Evolutionary conservation across 345 rosid genomes (phyloP), one percentile per base, ranked within the genome.

Genomic region (Mangifera indica): DNA sequence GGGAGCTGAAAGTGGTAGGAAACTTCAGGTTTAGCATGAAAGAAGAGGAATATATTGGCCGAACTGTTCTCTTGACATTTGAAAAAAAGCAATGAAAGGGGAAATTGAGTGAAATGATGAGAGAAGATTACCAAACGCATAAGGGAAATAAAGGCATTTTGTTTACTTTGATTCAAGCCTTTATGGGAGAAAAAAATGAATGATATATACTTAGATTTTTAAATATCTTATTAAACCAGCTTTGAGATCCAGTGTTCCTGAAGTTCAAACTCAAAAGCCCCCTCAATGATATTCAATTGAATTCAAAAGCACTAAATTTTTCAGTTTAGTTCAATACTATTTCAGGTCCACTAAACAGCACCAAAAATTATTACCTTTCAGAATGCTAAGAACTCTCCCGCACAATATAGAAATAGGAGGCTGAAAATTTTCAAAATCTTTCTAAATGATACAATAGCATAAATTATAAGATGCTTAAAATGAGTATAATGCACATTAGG

Each of bases 401-500:
- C 58, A 71, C 42, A 21, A 26, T 13, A 60, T 32, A 21, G 49
- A 57, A 70, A 49, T 46, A 70, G 14, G 67, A 71, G 21, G 22
- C 60, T 71, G 46, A 32, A 2, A n/a, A 52, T 2, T 4, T n/a
- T 46, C 55, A 64, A 67, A 70, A 59, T 11, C 37, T 25, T 46
- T 25, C 53, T 7, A 46, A 32, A 45, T 32, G 34, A 12, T 71
- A 72, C 25, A 54, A 51, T 62, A 9, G 55, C 45, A 67, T 13
- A 18, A 75, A 69, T 56, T 24, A 69, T 44, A 32, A n/a, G 46
- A 45, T 24, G 32, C 29, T 46, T 44, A 74, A 59, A 12, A 46
- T 14, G 60, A 55, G 70, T 44, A 70, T n/a, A 63, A 60, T 58
- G 55, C 61, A 37, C 26, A 55, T 58, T 37, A 68, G 68, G 56